These are phyloP conservation scores for Myxozyma vanderwaltii DNA, from an alignment of 805 yeast genomes.

Conservation along the genomic window DNA sequence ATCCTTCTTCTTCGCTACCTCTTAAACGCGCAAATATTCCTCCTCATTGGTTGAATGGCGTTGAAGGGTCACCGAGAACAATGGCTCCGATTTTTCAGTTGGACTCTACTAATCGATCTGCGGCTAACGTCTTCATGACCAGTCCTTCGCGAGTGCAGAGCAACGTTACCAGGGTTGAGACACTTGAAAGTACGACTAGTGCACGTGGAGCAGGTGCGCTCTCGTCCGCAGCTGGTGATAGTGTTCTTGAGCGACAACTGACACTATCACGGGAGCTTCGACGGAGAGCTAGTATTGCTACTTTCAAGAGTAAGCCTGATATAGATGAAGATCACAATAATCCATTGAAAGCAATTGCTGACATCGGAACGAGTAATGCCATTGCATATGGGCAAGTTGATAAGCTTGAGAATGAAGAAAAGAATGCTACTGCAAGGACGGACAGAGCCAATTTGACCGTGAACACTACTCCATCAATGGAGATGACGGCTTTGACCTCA, in stretches of 20 bases:
- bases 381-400: slow-evolving; percentile 33
- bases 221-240: slow-evolving; percentile 10
- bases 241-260: slow-evolving; percentile 17
- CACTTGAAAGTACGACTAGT: slow-evolving; percentile 7
- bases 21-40: slow-evolving; percentile 20
- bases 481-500: slow-evolving; percentile 3
- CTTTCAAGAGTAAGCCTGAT: slow-evolving; percentile 13
- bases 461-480: slow-evolving; percentile 1
- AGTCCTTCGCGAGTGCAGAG: slow-evolving; percentile 21
- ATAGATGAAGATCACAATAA: slow-evolving; percentile 3
- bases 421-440: neutral
- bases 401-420: neutral
- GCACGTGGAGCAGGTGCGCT: neutral
- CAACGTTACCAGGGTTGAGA: slow-evolving; percentile 10
- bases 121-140: slow-evolving; percentile 20
- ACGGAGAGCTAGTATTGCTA: slow-evolving; percentile 21
- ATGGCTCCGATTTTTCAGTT: slow-evolving; percentile 28
- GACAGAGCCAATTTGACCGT: neutral
- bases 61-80: slow-evolving; percentile 31
- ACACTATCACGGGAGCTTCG: slow-evolving; percentile 24
- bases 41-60: slow-evolving; percentile 33
- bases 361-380: slow-evolving; percentile 30
- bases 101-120: slow-evolving; percentile 18
- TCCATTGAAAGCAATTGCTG: slow-evolving; percentile 30
- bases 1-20: slow-evolving; percentile 6